Evolutionary conservation across 768 basidiomycete species (phyloP), one percentile per base, ranked within the genome.

Genomic region (Cyclocybe cylindracea): DNA sequence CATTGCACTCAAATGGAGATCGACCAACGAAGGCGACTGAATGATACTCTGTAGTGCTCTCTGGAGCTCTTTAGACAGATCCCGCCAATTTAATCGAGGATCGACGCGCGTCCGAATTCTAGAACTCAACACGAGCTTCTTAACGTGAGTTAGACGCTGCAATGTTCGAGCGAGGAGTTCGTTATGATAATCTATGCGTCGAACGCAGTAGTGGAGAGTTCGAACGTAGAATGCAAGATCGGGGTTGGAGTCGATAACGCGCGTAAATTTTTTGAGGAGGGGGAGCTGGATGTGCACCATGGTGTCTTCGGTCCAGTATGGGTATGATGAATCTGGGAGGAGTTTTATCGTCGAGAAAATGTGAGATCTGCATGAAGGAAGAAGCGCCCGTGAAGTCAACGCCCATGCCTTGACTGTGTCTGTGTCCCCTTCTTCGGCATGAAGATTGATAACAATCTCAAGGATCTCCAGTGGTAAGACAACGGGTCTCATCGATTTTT

Each of bases 291-390:
- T 10, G n/a, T 31, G 41, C 36, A 14, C 14, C 37, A 44, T 48
- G 11, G 19, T 38, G 39, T 8, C 14, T 24, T 14, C 37, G 38
- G 14, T 32, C 34, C 11, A 14, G 46, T 31, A 46, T 32, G 11
- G 18, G 19, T 6, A 5, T 24, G 24, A 24, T 24, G 24, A 5
- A 24, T 16, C 33, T 9, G 52, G 46, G 33, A 39, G 10, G 19
- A 53, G 52, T 16, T 48, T 11, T 40, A 53, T 39, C 8, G 46
- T 48, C 10, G 46, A 16, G 35, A 53, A 53, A 41, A 53, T 36
- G 19, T 48, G 52, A 18, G 52, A 47, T 35, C 41, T 46, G 41
- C 46, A 53, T 16, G 40, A 37, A 18, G 46, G 40, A 13, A 48
- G 41, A 39, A 47, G 5, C 19, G 10, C 18, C 36, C 45, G 40